Conservation (phyloP, 2,329 filamentous ascomycete genomes). For the Escovopsis sp. region DNA sequence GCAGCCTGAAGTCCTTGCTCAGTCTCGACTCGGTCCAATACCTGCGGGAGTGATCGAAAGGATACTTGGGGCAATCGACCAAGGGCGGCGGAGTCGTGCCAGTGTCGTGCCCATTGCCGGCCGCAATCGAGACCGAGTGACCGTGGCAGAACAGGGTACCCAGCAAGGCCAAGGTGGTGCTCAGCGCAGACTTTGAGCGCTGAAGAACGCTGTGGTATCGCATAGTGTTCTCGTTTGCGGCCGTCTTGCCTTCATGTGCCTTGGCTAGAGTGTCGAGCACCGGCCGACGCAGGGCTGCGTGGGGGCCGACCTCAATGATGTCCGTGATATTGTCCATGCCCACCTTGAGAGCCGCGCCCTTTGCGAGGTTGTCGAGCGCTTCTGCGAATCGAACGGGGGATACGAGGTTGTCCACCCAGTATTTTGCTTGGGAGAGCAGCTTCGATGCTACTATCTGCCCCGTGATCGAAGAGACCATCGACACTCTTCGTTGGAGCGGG, state of each 20-base stretch:
- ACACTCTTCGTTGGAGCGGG: neutral
- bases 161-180: neutral
- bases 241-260: neutral
- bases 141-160: conserved; percentile 1
- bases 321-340: neutral
- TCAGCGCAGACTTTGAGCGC: neutral
- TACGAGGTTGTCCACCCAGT: conserved; percentile 6
- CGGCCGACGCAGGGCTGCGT: neutral
- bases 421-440: neutral
- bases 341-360: conserved; percentile 1
- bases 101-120: neutral
- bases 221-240: neutral
- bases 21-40: conserved; percentile 6
- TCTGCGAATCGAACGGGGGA: conserved; percentile 2
- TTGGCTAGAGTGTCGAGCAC: conserved; percentile 1
- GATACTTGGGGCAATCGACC: conserved; percentile 8
- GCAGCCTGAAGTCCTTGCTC: conserved; percentile 11
- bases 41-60: conserved; percentile 5
- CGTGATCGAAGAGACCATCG: conserved; percentile 4
- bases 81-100: neutral
- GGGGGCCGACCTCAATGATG: conserved; percentile 2
- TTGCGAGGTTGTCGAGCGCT: neutral
- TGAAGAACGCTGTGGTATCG: neutral
- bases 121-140: neutral
- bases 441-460: neutral